Conservation (phyloP, 169 alveolate genomes). For the Blepharisma undulans region DNA sequence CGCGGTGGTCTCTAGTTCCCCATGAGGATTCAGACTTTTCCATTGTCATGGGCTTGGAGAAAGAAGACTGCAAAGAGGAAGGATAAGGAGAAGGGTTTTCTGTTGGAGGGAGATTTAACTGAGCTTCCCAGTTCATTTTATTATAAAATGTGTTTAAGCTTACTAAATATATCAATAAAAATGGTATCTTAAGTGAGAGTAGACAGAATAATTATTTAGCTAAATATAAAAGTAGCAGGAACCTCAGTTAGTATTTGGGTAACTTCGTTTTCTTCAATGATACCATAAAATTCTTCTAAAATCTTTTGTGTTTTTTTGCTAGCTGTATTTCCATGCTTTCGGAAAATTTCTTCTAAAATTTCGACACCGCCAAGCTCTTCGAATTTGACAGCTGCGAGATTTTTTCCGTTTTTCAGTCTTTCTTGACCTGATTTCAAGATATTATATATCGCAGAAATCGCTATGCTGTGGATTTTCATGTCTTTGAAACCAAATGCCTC, state of each 20-base stretch:
- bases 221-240: not conserved
- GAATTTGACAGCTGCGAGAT: not conserved
- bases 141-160: too few species aligned
- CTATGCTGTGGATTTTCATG: slow-evolving; percentile 90
- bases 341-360: not conserved
- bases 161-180: too few species aligned
- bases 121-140: too few species aligned
- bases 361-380: slow-evolving; percentile 29
- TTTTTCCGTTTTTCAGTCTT: not conserved
- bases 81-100: too few species aligned
- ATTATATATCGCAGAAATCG: slow-evolving; percentile 84
- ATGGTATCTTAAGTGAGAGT: too few species aligned
- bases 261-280: not conserved
- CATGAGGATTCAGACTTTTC: not conserved
- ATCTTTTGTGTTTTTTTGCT: not conserved
- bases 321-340: not conserved
- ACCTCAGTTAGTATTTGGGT: not conserved
- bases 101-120: too few species aligned
- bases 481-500: slow-evolving; percentile 60
- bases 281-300: slow-evolving; percentile 13
- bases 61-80: too few species aligned
- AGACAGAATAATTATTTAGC: too few species aligned
- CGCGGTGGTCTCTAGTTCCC: not conserved
- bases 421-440: slow-evolving; percentile 89
- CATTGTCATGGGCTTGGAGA: too few species aligned